phyloP scores from a whole-genome alignment of 192 early-diverging fungal species.

The Coemansia furcata region DNA sequence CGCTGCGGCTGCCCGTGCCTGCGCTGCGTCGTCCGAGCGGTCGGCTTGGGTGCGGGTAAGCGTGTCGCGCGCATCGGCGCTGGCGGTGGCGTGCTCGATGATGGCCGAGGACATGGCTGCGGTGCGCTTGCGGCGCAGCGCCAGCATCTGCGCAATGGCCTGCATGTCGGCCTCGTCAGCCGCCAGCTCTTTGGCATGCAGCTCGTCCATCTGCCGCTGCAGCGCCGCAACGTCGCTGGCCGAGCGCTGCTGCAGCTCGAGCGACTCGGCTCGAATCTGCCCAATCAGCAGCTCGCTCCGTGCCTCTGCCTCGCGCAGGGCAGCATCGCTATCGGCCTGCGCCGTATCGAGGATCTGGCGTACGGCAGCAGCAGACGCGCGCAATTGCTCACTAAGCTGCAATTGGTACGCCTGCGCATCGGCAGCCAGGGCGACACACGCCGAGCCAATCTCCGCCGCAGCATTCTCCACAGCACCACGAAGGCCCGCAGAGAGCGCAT shows the following conservation, averaged over 20 bases:
- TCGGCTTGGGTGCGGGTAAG: not conserved
- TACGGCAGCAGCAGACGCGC: not conserved
- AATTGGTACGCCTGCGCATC: not conserved
- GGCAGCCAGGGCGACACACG: not conserved
- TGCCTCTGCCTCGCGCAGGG: not conserved
- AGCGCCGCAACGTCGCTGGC: conserved; percentile 13
- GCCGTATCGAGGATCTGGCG: not conserved
- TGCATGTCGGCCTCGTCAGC: conserved; percentile 17
- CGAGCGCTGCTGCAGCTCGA: conserved; percentile 4
- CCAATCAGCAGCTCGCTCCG: conserved; percentile 1
- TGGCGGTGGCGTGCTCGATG: not conserved
- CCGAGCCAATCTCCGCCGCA: not conserved
- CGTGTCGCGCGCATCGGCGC: not conserved
- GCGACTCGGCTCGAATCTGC: conserved; percentile 5
- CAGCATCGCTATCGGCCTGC: not conserved
- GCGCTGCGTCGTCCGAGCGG: not conserved
- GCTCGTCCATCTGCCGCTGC: conserved; percentile 19
- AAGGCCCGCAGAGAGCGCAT: conserved; percentile 3
- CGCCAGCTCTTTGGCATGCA: conserved; percentile 2
- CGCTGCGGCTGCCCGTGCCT: not conserved
- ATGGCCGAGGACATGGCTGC: not conserved
- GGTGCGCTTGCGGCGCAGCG: not conserved
- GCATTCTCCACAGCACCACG: not conserved
- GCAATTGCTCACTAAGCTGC: not conserved
- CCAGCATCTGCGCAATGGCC: conserved; percentile 11